Evolutionary conservation across 2,329 filamentous ascomycete genomes (phyloP).

Genomic region (Talaromyces sp.): DNA sequence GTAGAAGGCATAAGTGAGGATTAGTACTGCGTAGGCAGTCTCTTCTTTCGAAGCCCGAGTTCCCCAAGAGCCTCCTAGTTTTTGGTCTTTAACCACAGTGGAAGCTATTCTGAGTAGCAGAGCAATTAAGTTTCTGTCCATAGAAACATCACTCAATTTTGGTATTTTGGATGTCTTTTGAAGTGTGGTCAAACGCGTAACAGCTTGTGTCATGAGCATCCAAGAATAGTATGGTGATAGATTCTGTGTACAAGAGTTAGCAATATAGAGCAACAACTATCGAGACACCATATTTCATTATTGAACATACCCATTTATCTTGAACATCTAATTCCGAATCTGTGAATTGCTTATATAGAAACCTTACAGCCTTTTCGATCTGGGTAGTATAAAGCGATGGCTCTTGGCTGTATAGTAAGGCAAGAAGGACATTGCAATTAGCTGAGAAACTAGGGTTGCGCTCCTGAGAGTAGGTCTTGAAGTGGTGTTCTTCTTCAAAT

Average conservation of each 20-base stretch:
- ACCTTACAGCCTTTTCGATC: conserved; percentile 28
- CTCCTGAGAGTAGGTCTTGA: conserved; percentile 32
- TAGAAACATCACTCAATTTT: neutral
- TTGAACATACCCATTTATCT: conserved; percentile 30
- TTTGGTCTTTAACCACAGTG: conserved; percentile 16
- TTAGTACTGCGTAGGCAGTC: conserved; percentile 23
- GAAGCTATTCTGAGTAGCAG: conserved; percentile 8
- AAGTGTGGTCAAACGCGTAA: conserved; percentile 15
- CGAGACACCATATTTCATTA: neutral
- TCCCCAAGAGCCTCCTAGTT: conserved; percentile 22
- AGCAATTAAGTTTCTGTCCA: conserved; percentile 2
- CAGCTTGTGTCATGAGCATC: conserved; percentile 24
- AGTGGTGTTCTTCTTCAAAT: conserved; percentile 31
- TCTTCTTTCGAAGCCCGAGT: conserved; percentile 20
- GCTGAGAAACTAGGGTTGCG: conserved; percentile 33
- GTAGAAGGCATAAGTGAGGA: conserved; percentile 16
- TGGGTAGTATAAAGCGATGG: conserved; percentile 20
- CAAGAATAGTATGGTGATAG: conserved; percentile 20
- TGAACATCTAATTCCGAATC: conserved; percentile 21
- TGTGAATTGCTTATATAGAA: conserved; percentile 28
- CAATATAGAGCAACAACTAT: neutral
- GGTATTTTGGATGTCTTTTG: conserved; percentile 10
- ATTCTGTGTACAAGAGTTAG: conserved; percentile 16
- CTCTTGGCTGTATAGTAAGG: conserved; percentile 28
- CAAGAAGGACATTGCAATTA: conserved; percentile 35